phyloP scores from a whole-genome alignment of 805 yeast species.

The Jamesozyma rosinii region DNA sequence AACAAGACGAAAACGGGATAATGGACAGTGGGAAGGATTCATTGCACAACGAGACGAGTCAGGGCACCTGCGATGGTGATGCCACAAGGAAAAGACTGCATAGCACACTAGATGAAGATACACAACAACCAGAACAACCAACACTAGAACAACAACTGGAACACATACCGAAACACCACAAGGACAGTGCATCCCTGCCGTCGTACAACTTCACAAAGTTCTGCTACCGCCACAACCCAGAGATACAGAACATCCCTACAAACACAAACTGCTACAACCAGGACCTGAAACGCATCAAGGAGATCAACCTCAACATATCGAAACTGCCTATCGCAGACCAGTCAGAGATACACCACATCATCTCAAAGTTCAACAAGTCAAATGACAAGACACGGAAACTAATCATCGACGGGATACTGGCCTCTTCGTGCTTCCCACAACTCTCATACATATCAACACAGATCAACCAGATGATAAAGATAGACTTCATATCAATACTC shows the following conservation, averaged over 20 bases:
- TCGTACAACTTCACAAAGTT: slow-evolving; percentile 52
- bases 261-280: slow-evolving; percentile 23
- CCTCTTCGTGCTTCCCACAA: slow-evolving; percentile 93
- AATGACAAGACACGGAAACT: slow-evolving; percentile 67
- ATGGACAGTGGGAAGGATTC: no score
- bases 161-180: not conserved
- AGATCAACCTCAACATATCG: slow-evolving; percentile 26
- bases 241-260: slow-evolving; percentile 44
- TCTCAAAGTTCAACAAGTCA: slow-evolving; percentile 67
- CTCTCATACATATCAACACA: slow-evolving; percentile 77
- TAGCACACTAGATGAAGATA: not conserved
- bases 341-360: slow-evolving; percentile 68
- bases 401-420: slow-evolving; percentile 71
- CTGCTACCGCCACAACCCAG: slow-evolving; percentile 93
- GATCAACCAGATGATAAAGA: slow-evolving; percentile 67
- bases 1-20: no score
- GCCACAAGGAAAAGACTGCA: not conserved
- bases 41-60: no score
- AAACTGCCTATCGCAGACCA: slow-evolving; percentile 56
- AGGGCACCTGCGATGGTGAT: no score
- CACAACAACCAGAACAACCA: not conserved
- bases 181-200: slow-evolving; percentile 12
- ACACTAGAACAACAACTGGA: not conserved
- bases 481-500: slow-evolving; percentile 77
- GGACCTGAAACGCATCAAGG: slow-evolving; percentile 18